A percentile compares a stretch with the other conserved stretches of the same genome.
phyloP scores from a whole-genome alignment of 805 yeast species.

The Starmerella vaccinii region DNA sequence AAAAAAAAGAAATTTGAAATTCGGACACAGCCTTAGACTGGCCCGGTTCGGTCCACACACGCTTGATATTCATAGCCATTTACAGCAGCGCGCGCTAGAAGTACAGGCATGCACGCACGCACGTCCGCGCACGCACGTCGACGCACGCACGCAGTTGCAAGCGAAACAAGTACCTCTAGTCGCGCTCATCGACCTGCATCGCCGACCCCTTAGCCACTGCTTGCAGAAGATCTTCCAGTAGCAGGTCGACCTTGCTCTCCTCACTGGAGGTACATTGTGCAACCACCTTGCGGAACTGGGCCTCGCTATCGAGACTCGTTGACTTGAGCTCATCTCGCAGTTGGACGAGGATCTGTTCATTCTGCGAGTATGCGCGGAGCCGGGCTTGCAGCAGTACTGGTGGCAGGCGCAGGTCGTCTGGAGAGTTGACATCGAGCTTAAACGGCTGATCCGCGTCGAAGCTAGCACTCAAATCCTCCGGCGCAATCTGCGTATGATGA shows the following conservation, averaged over 20 bases:
- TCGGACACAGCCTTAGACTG: too few relatives aligned
- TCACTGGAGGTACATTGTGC: slow-evolving; percentile 84
- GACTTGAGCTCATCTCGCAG: slow-evolving; percentile 46
- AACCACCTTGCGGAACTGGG: slow-evolving; percentile 78
- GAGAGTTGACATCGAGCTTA: slow-evolving; percentile 34
- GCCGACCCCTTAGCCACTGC: slow-evolving; percentile 74
- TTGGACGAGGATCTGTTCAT: slow-evolving; percentile 46
- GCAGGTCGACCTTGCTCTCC: slow-evolving; percentile 64
- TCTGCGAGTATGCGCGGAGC: slow-evolving; percentile 64
- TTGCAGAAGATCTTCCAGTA: slow-evolving; percentile 73
- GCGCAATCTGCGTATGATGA: slow-evolving; percentile 24
- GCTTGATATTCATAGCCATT: too few relatives aligned
- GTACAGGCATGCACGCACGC: too few relatives aligned
- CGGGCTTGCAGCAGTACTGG: slow-evolving; percentile 47
- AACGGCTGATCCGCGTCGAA: slow-evolving; percentile 76
- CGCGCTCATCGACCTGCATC: neutral
- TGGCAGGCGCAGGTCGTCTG: slow-evolving; percentile 18
- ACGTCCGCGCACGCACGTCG: too few relatives aligned
- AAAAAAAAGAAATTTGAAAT: neutral
- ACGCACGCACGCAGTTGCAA: too few relatives aligned
- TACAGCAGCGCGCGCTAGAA: too few relatives aligned
- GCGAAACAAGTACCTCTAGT: too few relatives aligned
- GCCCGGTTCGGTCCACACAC: too few relatives aligned
- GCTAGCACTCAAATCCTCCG: slow-evolving; percentile 24
- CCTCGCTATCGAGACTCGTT: slow-evolving; percentile 49